phyloP scores from a whole-genome alignment of 257 asterid genomes.

The Ballota nigra region DNA sequence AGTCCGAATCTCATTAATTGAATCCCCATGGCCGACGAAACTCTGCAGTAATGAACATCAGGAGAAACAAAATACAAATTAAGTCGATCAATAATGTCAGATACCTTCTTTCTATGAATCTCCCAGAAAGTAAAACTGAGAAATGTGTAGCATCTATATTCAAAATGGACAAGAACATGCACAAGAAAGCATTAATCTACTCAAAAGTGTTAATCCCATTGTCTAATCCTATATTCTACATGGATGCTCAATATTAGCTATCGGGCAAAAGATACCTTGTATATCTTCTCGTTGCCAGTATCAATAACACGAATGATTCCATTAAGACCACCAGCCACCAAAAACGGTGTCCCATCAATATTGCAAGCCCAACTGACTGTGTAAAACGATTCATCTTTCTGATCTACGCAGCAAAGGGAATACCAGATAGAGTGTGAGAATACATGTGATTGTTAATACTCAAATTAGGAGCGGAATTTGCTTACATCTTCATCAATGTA shows the following conservation, averaged over 20 bases:
- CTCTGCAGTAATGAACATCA: constrained; percentile 52
- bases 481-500: constrained; percentile 96
- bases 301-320: constrained; percentile 88
- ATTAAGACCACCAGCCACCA: constrained; percentile 92
- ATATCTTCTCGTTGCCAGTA: constrained; percentile 83
- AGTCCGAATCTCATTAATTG: constrained; percentile 86
- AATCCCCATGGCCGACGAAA: constrained; percentile 95
- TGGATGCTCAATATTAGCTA: neutral
- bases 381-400: constrained; percentile 97
- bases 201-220: neutral
- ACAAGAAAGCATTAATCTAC: neutral
- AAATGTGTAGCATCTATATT: constrained; percentile 1
- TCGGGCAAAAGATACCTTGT: constrained; percentile 51
- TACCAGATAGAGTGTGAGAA: constrained; percentile 36
- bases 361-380: constrained; percentile 98
- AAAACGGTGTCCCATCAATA: constrained; percentile 70
- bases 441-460: neutral
- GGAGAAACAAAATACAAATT: neutral
- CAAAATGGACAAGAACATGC: neutral
- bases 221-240: neutral
- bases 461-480: constrained; percentile 9
- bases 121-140: neutral
- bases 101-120: neutral
- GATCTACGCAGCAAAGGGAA: constrained; percentile 46
- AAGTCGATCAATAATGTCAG: neutral